These are phyloP conservation scores for Psilocybe cyanescens DNA, from an alignment of 768 basidiomycete species.

Conservation along the genomic window DNA sequence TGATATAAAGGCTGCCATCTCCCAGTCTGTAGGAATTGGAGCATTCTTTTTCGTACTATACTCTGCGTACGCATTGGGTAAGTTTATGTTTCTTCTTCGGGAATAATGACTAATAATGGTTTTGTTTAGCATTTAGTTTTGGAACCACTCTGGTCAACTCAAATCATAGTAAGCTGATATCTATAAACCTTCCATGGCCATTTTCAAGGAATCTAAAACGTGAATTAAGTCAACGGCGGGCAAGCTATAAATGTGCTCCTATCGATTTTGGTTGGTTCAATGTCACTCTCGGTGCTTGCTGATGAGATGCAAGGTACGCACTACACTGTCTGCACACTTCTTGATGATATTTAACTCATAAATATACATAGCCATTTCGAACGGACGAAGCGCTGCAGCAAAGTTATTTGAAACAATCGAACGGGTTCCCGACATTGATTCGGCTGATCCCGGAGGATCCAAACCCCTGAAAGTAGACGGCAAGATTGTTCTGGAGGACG, in stretches of 20 bases:
- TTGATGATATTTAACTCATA: too few relatives aligned
- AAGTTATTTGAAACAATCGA: conserved; percentile 89
- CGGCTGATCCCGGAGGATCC: conserved; percentile 62
- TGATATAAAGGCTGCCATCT: conserved; percentile 59
- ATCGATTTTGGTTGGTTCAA: conserved; percentile 9
- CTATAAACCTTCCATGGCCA: background rate
- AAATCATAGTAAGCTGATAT: background rate
- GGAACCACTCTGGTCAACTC: conserved; percentile 9
- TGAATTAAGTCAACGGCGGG: background rate
- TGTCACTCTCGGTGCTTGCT: conserved; percentile 4
- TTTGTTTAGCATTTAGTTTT: conserved; percentile 40
- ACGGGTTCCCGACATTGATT: conserved; percentile 84
- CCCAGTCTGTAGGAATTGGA: conserved; percentile 62
- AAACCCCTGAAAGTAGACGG: conserved; percentile 70
- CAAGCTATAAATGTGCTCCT: conserved; percentile 9
- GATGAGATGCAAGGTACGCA: conserved; percentile 2
- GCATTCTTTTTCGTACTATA: conserved; percentile 86
- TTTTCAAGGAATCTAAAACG: background rate
- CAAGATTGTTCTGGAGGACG: conserved; percentile 62
- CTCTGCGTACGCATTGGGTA: conserved; percentile 66
- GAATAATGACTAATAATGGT: background rate
- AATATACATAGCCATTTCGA: background rate
- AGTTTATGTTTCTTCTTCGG: conserved; percentile 15
- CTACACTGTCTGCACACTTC: background rate
- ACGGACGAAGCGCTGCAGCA: conserved; percentile 70